Percentiles rank a stretch among this genome's conserved stretches.
Conservation (phyloP, 1,284 basidiomycete species). For the Puccinia novopanici region DNA sequence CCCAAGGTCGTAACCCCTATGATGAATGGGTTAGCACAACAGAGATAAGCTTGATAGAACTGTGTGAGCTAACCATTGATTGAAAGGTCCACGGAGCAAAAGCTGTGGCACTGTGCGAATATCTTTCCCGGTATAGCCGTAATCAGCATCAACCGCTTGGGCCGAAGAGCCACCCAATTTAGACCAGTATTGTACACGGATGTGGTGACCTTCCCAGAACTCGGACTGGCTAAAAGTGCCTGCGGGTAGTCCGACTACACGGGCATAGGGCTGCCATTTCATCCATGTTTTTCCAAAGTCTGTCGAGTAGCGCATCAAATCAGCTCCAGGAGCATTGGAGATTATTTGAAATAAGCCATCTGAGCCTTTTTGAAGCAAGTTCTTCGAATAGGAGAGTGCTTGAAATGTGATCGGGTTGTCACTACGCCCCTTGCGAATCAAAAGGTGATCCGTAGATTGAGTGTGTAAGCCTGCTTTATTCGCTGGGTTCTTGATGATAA, state of each 20-base stretch:
- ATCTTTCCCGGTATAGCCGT: constrained; percentile 63
- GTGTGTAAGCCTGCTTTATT: constrained; percentile 62
- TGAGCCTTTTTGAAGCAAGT: constrained; percentile 66
- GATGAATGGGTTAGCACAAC: neutral
- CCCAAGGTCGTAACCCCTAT: constrained; percentile 74
- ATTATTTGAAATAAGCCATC: constrained; percentile 69
- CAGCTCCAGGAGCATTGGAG: constrained; percentile 81
- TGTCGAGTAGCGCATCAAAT: constrained; percentile 78
- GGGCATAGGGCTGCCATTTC: constrained; percentile 74
- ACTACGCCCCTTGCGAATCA: constrained; percentile 73
- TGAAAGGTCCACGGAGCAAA: constrained; percentile 81
- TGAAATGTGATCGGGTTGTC: constrained; percentile 81
- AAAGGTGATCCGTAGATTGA: constrained; percentile 71
- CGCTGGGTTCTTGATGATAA: constrained; percentile 68
- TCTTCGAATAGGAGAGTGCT: constrained; percentile 71
- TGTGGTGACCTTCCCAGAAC: constrained; percentile 80
- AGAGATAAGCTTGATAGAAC: neutral
- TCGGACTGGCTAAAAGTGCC: constrained; percentile 64
- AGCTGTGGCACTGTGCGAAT: constrained; percentile 79
- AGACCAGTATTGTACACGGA: constrained; percentile 87
- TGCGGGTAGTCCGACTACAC: constrained; percentile 68
- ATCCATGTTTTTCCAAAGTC: constrained; percentile 85
- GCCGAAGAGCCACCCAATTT: constrained; percentile 67
- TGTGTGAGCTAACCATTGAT: constrained; percentile 66
- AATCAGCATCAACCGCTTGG: constrained; percentile 75